phyloP scores from a whole-genome alignment of 768 basidiomycete species.

The Tulasnella sp. region DNA sequence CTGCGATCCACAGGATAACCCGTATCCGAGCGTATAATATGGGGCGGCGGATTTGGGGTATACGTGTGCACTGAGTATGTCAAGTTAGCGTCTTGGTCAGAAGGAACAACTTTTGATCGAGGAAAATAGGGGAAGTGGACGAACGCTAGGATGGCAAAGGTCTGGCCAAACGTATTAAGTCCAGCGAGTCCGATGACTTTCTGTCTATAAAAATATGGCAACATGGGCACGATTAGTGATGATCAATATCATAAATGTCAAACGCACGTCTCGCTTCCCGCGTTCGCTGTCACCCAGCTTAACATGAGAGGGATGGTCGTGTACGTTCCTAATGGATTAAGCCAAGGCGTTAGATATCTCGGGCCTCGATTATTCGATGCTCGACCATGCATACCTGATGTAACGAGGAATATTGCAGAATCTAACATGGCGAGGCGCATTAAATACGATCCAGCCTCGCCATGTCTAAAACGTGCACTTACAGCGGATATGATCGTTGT shows the following conservation, averaged over 20 bases:
- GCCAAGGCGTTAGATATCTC: too few relatives aligned
- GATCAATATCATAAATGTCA: too few relatives aligned
- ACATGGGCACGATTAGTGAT: too few relatives aligned
- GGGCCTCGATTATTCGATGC: too few relatives aligned
- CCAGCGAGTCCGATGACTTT: neutral
- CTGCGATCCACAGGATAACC: neutral
- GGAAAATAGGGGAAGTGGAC: too few relatives aligned
- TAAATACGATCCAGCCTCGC: too few relatives aligned
- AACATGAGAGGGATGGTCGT: neutral
- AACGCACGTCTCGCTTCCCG: neutral
- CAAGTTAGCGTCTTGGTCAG: too few relatives aligned
- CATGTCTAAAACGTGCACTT: neutral
- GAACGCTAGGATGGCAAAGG: neutral
- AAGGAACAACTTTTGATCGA: too few relatives aligned
- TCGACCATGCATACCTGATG: neutral
- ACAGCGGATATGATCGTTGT: neutral
- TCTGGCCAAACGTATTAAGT: neutral
- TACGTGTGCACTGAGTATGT: neutral
- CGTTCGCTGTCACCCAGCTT: neutral
- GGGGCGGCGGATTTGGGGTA: neutral
- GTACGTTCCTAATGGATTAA: neutral
- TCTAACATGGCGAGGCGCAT: neutral
- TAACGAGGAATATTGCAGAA: neutral
- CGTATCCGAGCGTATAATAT: constrained; percentile 1
- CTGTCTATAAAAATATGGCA: too few relatives aligned